Evolutionary conservation across 164 flowering plant genomes (phyloP), one percentile per base, ranked within the genome.

Genomic region (Chimonanthus salicifolius): DNA sequence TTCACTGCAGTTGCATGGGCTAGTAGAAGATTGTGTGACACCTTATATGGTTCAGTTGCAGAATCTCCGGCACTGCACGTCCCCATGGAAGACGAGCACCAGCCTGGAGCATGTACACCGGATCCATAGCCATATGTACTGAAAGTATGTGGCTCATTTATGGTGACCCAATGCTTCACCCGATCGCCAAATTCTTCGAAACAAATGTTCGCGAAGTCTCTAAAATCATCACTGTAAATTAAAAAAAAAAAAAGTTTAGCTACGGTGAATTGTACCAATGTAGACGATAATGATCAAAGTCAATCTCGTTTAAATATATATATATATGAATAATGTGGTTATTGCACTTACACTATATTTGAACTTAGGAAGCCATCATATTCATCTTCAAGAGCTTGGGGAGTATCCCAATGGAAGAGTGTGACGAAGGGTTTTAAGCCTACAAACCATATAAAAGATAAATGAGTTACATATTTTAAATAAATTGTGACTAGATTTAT

Each of bases 1-100:
- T 70, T 85, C 44, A 78, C 88, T 69, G 83, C 85, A 10, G 92
- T 82, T 67, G 91, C 94, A 88, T 92, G 97, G 7, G 96, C 82
- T 11, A 92, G 77, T 80, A 92, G 74, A 33, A 79, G 62, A 75
- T 92, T 71, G 74, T 92, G 96, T 15, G 72, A 78, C 9, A 72
- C 95, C 7, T 79, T 67, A 76, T 90, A 90, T 15, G 96, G 92
- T 75, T 92, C 97, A 2, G 82, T 74, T 33, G 90, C 63, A 13
- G 96, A 92, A 76, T 90, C 82, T 18, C 96, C 97, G 10, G 3
- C 47, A 1, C 77, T 65, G 76, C 97, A 90, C 69, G 71, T 71
- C 18, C 45, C 64, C 7, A 13, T 13, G 4, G 84, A 83, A 43
- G 73, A 44, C 47, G 96, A 88, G 73, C 94, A 92, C 8, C 85